phyloP scores from a whole-genome alignment of 768 basidiomycete genomes.

The Trichaptum fuscoviolaceum region DNA sequence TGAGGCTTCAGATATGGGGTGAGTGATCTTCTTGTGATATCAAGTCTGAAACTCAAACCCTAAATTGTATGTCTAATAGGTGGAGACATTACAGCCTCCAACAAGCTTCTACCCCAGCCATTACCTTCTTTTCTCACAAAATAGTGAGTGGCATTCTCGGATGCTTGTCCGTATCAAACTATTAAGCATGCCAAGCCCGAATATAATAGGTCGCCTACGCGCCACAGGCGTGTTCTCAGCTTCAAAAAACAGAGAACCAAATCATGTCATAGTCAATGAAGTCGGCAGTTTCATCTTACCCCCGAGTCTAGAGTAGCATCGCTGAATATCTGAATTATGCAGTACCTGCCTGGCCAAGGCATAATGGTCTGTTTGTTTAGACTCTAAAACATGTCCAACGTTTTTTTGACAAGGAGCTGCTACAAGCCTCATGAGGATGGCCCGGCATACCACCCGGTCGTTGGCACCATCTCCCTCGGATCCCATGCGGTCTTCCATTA shows the following conservation, averaged over 20 bases:
- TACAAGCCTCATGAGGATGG: constrained; percentile 89
- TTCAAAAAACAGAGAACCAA: constrained; percentile 65
- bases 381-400: constrained; percentile 8
- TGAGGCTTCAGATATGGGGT: constrained; percentile 74
- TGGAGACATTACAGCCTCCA: constrained; percentile 63
- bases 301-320: constrained; percentile 7
- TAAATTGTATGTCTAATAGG: constrained; percentile 33
- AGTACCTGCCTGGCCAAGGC: constrained; percentile 88
- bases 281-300: constrained; percentile 29
- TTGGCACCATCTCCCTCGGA: constrained; percentile 85
- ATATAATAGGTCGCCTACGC: constrained; percentile 66
- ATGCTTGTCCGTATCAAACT: constrained; percentile 6
- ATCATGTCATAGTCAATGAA: constrained; percentile 90
- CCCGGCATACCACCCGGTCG: constrained; percentile 79
- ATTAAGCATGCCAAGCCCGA: constrained; percentile 49
- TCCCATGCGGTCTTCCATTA: constrained; percentile 83
- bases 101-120: constrained; percentile 58
- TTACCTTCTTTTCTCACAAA: constrained; percentile 65
- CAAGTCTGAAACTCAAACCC: constrained; percentile 10
- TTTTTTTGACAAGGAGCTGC: constrained; percentile 8
- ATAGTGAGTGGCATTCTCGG: constrained; percentile 43
- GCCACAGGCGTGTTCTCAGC: constrained; percentile 56
- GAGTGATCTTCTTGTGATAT: constrained; percentile 14
- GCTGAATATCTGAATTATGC: constrained; percentile 15
- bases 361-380: constrained; percentile 64